A percentile compares a stretch with the other conserved stretches of the same genome.
These are phyloP conservation scores for Cercospora sp. DNA, from an alignment of 2,329 filamentous ascomycete species.

Conservation along the genomic window DNA sequence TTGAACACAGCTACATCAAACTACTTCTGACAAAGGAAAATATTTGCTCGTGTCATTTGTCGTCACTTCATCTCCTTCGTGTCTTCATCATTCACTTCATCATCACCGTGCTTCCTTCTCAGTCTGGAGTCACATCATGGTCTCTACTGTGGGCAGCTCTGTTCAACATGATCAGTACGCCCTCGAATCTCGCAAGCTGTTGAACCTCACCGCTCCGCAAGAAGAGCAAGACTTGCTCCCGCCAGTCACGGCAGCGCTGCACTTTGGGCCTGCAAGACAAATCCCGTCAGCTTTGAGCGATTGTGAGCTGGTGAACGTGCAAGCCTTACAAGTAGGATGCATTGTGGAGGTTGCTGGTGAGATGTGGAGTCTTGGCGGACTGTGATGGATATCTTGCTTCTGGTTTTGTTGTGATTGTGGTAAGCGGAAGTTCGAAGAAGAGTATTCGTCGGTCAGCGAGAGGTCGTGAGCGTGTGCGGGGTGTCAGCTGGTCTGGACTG, in stretches of 20 bases:
- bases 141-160: slow-evolving; percentile 36
- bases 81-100: neutral
- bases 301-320: neutral
- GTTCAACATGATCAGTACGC: neutral
- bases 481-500: neutral
- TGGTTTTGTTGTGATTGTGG: neutral
- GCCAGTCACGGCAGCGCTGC: slow-evolving; percentile 32
- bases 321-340: slow-evolving; percentile 23
- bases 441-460: neutral
- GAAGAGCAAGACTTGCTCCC: slow-evolving; percentile 39
- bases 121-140: neutral
- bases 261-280: slow-evolving; percentile 35
- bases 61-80: neutral
- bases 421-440: neutral
- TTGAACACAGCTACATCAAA: neutral
- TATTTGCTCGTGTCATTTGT: neutral
- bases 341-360: slow-evolving; percentile 13
- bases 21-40: neutral
- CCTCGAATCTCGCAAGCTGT: too few species aligned
- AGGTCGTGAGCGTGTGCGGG: neutral
- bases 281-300: neutral
- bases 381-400: neutral
- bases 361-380: neutral
- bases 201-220: slow-evolving; percentile 34
- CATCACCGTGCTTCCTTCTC: too few species aligned